Evolutionary conservation across 371 early-diverging fungal species (phyloP).

Genomic region (Batkoa obscura): DNA sequence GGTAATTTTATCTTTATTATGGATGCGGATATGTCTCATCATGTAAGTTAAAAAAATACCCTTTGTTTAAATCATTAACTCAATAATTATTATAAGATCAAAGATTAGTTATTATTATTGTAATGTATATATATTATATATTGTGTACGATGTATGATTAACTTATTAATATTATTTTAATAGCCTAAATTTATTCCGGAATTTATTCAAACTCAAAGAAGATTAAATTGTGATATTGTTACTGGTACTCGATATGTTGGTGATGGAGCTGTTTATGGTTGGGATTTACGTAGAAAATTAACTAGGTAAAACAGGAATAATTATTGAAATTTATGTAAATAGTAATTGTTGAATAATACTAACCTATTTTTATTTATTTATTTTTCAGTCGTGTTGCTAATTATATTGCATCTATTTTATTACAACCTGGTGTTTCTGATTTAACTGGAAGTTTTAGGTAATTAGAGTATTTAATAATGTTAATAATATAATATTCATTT

Average conservation of each 20-base stretch:
- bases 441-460: slow-evolving; percentile 91
- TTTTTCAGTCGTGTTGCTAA: slow-evolving; percentile 81
- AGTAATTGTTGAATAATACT: background rate
- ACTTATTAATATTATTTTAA: background rate
- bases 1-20: slow-evolving; percentile 93
- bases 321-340: background rate
- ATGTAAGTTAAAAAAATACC: slow-evolving; percentile 13
- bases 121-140: background rate
- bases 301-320: slow-evolving; percentile 37
- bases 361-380: background rate
- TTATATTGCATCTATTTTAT: slow-evolving; percentile 78
- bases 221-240: slow-evolving; percentile 79
- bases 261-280: slow-evolving; percentile 95
- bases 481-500: background rate
- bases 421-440: slow-evolving; percentile 86
- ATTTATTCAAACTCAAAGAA: slow-evolving; percentile 70
- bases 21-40: slow-evolving; percentile 99
- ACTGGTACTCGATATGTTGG: slow-evolving; percentile 84
- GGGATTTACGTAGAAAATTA: slow-evolving; percentile 94
- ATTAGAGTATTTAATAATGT: background rate
- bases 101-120: background rate
- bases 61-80: background rate
- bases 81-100: background rate
- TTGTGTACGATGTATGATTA: background rate
- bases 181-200: slow-evolving; percentile 94